Evolutionary conservation across 352 stramenopile species (phyloP), one percentile per base, ranked within the genome.

Genomic region (Phytophthora pistaciae): DNA sequence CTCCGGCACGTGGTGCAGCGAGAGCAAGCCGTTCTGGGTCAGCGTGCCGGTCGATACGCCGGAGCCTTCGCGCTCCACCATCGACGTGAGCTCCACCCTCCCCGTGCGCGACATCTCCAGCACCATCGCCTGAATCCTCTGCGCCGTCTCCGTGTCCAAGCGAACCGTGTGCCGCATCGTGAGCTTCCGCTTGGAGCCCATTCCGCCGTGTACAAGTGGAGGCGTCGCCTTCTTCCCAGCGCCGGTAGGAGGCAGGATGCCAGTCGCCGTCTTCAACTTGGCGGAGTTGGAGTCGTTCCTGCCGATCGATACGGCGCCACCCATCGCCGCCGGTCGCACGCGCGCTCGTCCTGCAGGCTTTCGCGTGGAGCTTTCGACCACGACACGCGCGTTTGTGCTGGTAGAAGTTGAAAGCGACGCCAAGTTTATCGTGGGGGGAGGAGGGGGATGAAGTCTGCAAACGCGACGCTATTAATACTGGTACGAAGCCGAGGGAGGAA

Each of bases 61-160:
- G 1, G 76, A 80, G 38, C 71, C 75, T 58, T 90, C 83, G 9
- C 66, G 71, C 21, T 79, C 83, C 2, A 81, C 64, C 3, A 84
- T 67, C 1, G 85, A 93, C 57, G 85, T 93, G 53, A 93, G 80
- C 58, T 93, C 83, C 23, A 93, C 61, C 63, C 76, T 75, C 10
- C 82, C 83, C 0, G 62, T 84, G 11, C 70, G 72, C 14, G 69
- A 79, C 82, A 91, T 91, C 13, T 87, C 79, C 5, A 85, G 56
- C 23, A 90, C 82, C 36, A 93, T 74, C 21, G 66, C 62, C 59
- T 80, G 70, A 23, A 80, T 63, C 63, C 65, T 64, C 46, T 80
- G 65, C n/a, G 60, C 64, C 5, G 59, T 64, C 59, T 78, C 70
- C 10, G 65, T 76, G 70, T 77, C 72, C 27, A 80, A 48, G 1